These are phyloP conservation scores for Sphaerostilbella broomeana DNA, from an alignment of 2,329 filamentous ascomycete species.

Conservation along the genomic window DNA sequence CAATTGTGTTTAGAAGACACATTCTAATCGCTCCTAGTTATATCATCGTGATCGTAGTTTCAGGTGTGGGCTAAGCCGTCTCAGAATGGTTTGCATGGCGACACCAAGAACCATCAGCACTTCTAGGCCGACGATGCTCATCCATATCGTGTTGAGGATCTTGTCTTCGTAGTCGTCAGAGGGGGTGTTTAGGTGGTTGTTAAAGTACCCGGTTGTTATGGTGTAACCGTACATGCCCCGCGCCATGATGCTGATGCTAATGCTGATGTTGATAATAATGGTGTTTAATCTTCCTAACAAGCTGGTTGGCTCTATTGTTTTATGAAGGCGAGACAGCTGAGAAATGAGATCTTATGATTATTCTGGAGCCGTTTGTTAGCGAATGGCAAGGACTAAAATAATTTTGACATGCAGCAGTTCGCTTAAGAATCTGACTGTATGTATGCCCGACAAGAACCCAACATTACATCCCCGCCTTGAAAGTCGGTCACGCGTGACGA, in stretches of 20 bases:
- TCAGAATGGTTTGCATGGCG: conserved; percentile 25
- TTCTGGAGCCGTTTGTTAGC: no score
- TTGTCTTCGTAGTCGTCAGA: conserved; percentile 29
- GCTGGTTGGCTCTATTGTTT: no score
- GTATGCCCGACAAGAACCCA: conserved; percentile 10
- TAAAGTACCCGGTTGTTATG: conserved; percentile 19
- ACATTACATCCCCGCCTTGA: conserved; percentile 7
- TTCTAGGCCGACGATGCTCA: conserved; percentile 40
- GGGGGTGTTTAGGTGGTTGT: conserved; percentile 25
- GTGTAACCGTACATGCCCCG: conserved; percentile 10
- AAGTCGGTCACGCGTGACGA: conserved; percentile 9
- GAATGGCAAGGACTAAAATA: no score
- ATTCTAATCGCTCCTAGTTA: no score
- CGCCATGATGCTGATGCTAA: conserved; percentile 9
- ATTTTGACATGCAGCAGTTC: no score
- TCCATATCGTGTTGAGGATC: conserved; percentile 41
- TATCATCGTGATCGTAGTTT: conserved; percentile 9
- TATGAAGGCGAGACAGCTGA: no score
- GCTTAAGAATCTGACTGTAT: no score
- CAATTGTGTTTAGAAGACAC: no score
- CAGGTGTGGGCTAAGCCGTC: conserved; percentile 16
- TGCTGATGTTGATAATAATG: no score
- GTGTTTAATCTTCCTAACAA: no score
- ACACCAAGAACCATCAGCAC: conserved; percentile 38
- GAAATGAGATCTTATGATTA: no score